Conservation (phyloP, 2,329 filamentous ascomycete species). For the Diplodia sapinea region DNA sequence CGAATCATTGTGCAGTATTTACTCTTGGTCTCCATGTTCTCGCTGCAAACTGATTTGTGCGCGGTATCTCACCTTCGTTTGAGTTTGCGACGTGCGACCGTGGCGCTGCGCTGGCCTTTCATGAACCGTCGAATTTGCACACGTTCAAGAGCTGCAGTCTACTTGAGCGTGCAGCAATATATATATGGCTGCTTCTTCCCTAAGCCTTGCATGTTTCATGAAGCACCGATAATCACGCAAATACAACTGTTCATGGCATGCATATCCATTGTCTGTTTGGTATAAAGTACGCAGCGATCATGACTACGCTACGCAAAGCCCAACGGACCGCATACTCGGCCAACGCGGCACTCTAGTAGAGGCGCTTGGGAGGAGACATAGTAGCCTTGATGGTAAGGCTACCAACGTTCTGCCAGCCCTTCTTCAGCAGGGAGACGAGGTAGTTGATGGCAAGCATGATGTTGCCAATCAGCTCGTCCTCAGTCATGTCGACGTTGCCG, state of each 20-base stretch:
- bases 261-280: constrained; percentile 25
- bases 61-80: too few species aligned
- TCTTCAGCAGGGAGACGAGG: constrained; percentile 98
- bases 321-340: constrained; percentile 27
- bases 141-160: too few species aligned
- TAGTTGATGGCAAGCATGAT: constrained; percentile 99
- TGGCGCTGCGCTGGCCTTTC: too few species aligned
- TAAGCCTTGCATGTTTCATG: not conserved
- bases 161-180: too few species aligned
- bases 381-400: constrained; percentile 99
- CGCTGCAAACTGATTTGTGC: too few species aligned
- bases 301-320: constrained; percentile 25
- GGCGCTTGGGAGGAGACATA: constrained; percentile 97
- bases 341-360: constrained; percentile 73
- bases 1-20: too few species aligned
- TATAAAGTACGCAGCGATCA: constrained; percentile 11
- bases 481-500: constrained; percentile 96
- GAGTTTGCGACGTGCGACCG: too few species aligned
- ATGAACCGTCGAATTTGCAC: not conserved
- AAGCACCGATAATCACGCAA: not conserved
- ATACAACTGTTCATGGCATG: not conserved
- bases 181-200: too few species aligned
- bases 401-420: constrained; percentile 99
- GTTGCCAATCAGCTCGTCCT: constrained; percentile 96
- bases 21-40: too few species aligned